Evolutionary conservation across 192 early-diverging fungal genomes (phyloP).

Genomic region (Backusella parvicylindrica): DNA sequence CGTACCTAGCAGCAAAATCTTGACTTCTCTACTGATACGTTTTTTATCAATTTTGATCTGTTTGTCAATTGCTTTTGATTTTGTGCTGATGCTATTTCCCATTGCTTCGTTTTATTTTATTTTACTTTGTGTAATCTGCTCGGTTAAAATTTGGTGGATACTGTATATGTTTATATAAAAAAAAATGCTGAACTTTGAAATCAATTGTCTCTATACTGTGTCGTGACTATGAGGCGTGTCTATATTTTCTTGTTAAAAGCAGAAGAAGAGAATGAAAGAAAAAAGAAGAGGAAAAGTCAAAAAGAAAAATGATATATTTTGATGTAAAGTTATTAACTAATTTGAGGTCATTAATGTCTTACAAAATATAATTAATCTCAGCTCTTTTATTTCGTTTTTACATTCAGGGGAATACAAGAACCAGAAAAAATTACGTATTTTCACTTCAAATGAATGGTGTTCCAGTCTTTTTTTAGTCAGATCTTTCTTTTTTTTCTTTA

Average conservation of each 20-base stretch:
- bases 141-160: neutral
- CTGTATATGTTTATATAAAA: neutral
- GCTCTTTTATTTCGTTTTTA: neutral
- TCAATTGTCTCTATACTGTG: neutral
- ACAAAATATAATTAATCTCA: neutral
- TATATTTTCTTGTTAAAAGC: neutral
- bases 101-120: neutral
- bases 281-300: neutral
- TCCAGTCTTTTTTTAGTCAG: neutral
- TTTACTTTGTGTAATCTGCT: neutral
- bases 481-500: neutral
- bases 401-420: neutral
- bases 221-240: neutral
- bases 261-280: neutral
- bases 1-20: constrained; percentile 64
- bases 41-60: constrained; percentile 58
- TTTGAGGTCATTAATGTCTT: neutral
- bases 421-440: neutral
- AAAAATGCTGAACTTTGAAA: neutral
- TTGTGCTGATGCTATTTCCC: neutral
- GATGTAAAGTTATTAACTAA: neutral
- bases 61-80: constrained; percentile 46
- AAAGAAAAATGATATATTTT: neutral
- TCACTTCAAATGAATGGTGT: neutral
- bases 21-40: constrained; percentile 57